These are phyloP conservation scores for Zelopaecilomyces penicillatus DNA, from an alignment of 2,329 filamentous ascomycete species.

Conservation along the genomic window DNA sequence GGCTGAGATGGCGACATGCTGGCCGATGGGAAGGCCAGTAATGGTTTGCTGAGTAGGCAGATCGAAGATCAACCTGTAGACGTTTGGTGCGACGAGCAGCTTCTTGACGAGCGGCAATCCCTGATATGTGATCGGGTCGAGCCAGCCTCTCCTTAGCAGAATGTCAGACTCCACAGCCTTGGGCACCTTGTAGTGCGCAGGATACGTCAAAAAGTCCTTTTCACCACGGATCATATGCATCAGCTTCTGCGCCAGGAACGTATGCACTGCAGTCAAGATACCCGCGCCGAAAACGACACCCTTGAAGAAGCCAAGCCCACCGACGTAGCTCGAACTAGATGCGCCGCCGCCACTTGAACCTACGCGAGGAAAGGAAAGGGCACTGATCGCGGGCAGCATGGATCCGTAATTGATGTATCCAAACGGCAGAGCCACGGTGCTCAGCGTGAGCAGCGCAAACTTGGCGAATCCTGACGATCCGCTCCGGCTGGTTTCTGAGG, in stretches of 20 bases:
- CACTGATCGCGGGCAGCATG: slow-evolving; percentile 1
- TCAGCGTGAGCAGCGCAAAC: slow-evolving; percentile 13
- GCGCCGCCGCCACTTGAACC: neutral
- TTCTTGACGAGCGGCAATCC: slow-evolving; percentile 36
- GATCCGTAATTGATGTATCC: slow-evolving; percentile 6
- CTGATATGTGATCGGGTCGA: slow-evolving; percentile 39
- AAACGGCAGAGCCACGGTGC: slow-evolving; percentile 15
- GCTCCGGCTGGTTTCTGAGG: neutral
- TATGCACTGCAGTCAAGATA: slow-evolving; percentile 23
- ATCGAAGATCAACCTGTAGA: slow-evolving; percentile 39
- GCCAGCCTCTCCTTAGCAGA: slow-evolving; percentile 35
- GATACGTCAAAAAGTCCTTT: slow-evolving; percentile 24
- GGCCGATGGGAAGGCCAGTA: slow-evolving; percentile 47
- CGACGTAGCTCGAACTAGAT: neutral
- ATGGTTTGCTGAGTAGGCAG: slow-evolving; percentile 36
- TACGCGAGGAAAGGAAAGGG: no score
- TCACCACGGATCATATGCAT: slow-evolving; percentile 22
- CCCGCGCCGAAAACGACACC: slow-evolving; percentile 29
- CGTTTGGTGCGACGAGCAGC: slow-evolving; percentile 30
- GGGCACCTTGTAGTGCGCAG: slow-evolving; percentile 31
- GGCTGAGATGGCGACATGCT: slow-evolving; percentile 46
- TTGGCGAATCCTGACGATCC: slow-evolving; percentile 8
- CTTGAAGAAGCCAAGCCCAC: slow-evolving; percentile 24
- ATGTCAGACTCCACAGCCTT: slow-evolving; percentile 28
- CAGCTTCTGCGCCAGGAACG: slow-evolving; percentile 20